Conservation (phyloP, 305 asterid species). For the Plantago rigida region DNA sequence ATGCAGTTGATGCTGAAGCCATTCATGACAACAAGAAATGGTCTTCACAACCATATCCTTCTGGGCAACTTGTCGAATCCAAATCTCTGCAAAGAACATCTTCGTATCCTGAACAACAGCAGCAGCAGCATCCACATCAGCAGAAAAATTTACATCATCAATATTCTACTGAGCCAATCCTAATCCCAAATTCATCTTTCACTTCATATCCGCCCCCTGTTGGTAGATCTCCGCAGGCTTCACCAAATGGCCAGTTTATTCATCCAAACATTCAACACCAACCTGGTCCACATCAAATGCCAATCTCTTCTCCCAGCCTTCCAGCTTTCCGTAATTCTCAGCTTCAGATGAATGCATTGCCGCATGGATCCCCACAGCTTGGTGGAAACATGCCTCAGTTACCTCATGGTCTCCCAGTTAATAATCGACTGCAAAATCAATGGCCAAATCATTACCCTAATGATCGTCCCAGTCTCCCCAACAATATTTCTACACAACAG, state of each 20-base stretch:
- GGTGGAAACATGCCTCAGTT: slow-evolving; percentile 66
- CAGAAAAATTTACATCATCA: slow-evolving; percentile 40
- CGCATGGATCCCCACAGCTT: slow-evolving; percentile 42
- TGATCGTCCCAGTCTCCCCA: slow-evolving; percentile 44
- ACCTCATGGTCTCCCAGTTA: slow-evolving; percentile 45
- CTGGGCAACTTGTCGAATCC: slow-evolving; percentile 41
- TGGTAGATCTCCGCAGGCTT: slow-evolving; percentile 56
- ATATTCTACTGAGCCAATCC: slow-evolving; percentile 59
- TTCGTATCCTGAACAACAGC: slow-evolving; percentile 80
- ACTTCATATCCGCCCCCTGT: slow-evolving; percentile 68
- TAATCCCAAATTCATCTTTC: slow-evolving; percentile 49
- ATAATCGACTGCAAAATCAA: slow-evolving; percentile 51
- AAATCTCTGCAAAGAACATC: slow-evolving; percentile 60
- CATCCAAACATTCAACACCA: slow-evolving; percentile 38
- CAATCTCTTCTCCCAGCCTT: slow-evolving; percentile 45
- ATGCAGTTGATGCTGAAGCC: slow-evolving; percentile 42
- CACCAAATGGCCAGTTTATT: slow-evolving; percentile 44
- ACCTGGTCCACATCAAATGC: slow-evolving; percentile 40
- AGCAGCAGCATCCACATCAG: slow-evolving; percentile 45
- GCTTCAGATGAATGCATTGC: slow-evolving; percentile 42
- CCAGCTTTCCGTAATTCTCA: slow-evolving; percentile 50
- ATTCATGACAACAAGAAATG: slow-evolving; percentile 42
- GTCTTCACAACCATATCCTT: slow-evolving; percentile 54
- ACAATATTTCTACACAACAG: slow-evolving; percentile 44
- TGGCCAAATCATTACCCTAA: slow-evolving; percentile 49